Percentiles rank a stretch among this genome's conserved stretches.
Conservation (phyloP, 2,329 filamentous ascomycete genomes). For the Lasiodiplodia theobromae region DNA sequence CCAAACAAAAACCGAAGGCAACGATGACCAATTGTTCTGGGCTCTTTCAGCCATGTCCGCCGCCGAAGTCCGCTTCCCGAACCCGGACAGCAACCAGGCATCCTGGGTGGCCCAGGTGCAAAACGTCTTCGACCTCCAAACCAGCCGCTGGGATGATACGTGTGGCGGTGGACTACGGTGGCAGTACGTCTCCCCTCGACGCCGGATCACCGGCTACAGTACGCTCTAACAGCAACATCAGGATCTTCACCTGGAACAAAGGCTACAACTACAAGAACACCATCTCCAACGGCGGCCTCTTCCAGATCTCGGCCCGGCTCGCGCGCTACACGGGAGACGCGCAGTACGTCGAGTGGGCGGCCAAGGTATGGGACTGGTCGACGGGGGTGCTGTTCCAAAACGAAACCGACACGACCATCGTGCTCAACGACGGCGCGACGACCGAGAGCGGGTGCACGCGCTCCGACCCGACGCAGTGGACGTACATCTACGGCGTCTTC, state of each 20-base stretch:
- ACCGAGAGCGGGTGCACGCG: constrained; percentile 36
- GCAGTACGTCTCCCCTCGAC: constrained; percentile 34
- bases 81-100: constrained; percentile 48
- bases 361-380: constrained; percentile 46
- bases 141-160: constrained; percentile 40
- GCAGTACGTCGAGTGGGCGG: constrained; percentile 45
- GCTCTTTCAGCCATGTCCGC: constrained; percentile 63
- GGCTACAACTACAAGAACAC: constrained; percentile 49
- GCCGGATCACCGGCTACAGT: constrained; percentile 48
- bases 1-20: constrained; percentile 50
- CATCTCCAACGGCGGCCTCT: constrained; percentile 47
- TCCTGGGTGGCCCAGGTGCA: constrained; percentile 54
- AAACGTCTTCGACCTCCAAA: constrained; percentile 48
- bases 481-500: constrained; percentile 47
- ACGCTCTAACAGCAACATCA: constrained; percentile 78
- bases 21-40: constrained; percentile 67
- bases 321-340: constrained; percentile 46
- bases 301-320: constrained; percentile 46
- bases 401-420: constrained; percentile 31
- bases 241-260: constrained; percentile 44
- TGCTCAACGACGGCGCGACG: constrained; percentile 40
- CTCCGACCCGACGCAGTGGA: constrained; percentile 43
- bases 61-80: constrained; percentile 58
- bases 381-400: constrained; percentile 39
- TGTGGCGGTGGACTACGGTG: constrained; percentile 46